Conservation (phyloP, 371 early-diverging fungal genomes). For the Batkoa obscura region DNA sequence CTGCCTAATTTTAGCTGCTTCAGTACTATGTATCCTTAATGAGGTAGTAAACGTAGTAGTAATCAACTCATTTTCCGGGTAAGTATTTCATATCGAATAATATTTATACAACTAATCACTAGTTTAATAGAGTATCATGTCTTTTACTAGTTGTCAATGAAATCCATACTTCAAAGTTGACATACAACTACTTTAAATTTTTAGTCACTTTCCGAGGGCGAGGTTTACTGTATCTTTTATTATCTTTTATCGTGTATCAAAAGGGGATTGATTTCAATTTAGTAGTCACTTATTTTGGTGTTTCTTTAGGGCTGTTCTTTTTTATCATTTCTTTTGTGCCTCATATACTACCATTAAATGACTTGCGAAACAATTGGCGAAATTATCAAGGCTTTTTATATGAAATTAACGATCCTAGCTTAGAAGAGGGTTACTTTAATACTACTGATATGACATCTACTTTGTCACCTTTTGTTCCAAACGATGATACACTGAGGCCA, state of each 20-base stretch:
- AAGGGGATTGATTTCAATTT: background rate
- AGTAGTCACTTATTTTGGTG: background rate
- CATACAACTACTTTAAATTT: background rate
- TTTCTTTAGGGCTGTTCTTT: background rate
- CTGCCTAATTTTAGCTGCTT: background rate
- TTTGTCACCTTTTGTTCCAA: conserved; percentile 20
- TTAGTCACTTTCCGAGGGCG: conserved; percentile 1
- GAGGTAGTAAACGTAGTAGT: background rate
- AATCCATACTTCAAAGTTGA: background rate
- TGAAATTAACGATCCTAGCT: conserved; percentile 13
- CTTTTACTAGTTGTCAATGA: background rate
- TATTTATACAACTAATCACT: background rate
- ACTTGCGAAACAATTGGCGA: background rate
- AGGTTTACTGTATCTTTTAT: background rate
- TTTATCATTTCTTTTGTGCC: conserved; percentile 4
- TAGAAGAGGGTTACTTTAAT: conserved; percentile 27
- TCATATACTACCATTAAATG: conserved; percentile 3
- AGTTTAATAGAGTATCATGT: background rate
- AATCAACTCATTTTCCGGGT: conserved; percentile 2
- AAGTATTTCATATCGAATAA: background rate
- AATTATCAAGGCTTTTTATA: background rate
- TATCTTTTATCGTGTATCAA: conserved; percentile 2
- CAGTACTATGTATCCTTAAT: background rate
- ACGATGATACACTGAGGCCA: background rate
- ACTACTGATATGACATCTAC: conserved; percentile 22